A percentile compares a stretch with the other conserved stretches of the same genome.
Evolutionary conservation across 2,329 filamentous ascomycete species (phyloP).

Genomic region (Diaporthe sp.): DNA sequence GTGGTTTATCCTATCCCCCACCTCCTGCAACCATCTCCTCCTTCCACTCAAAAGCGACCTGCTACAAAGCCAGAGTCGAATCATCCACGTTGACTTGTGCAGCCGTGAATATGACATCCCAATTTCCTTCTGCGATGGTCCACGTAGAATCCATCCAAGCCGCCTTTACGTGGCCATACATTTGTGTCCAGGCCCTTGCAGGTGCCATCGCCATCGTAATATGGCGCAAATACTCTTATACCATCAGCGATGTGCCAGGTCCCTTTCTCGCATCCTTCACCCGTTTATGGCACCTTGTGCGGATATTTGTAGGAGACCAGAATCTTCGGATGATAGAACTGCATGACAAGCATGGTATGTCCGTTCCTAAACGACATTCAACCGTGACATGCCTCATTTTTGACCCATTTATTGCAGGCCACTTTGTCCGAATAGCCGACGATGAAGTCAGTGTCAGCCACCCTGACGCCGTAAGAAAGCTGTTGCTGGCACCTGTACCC

Average conservation of each 20-base stretch:
- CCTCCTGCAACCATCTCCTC: background rate
- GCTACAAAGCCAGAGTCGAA: background rate
- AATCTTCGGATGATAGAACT: background rate
- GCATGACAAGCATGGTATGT: conserved; percentile 2
- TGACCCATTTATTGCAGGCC: background rate
- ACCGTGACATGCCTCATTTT: background rate
- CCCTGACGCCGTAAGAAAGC: conserved; percentile 17
- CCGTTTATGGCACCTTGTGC: conserved; percentile 18
- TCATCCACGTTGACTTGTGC: background rate
- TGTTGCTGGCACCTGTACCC: conserved; percentile 20
- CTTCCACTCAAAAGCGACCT: too few relatives aligned
- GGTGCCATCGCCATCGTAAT: background rate
- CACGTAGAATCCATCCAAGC: background rate
- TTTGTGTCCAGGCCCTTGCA: background rate
- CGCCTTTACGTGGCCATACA: background rate
- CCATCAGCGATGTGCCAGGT: conserved; percentile 23
- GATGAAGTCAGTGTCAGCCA: conserved; percentile 32
- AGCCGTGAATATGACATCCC: background rate
- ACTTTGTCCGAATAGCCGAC: conserved; percentile 22
- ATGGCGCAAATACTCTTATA: conserved; percentile 2
- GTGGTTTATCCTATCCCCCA: background rate
- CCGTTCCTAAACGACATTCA: too few relatives aligned
- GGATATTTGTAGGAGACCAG: background rate
- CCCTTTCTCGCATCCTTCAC: conserved; percentile 24
- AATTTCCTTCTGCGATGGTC: background rate